Evolutionary conservation across 2,329 filamentous ascomycete species (phyloP), one percentile per base, ranked within the genome.

Genomic region (Emydomyces testavorans): DNA sequence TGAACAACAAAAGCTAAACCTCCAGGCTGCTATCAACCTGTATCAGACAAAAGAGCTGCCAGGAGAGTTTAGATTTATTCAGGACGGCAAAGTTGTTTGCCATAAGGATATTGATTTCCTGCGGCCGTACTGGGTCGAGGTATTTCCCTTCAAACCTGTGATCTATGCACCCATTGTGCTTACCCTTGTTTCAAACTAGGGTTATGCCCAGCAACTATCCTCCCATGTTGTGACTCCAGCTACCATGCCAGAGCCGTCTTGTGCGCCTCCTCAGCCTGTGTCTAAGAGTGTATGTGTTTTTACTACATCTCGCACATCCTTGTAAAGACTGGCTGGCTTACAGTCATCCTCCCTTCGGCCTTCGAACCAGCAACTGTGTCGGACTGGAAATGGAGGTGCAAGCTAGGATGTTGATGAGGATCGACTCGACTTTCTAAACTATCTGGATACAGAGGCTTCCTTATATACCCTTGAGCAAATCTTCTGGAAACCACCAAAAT

Each of bases 31-130:
- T 35, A 50, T 50, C 39, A 36, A 52, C 21, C 32, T 48, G 24
- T 52, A 50, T 45, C 32, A 50, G 29, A 20, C 20, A 50, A 46
- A 48, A 31, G 40, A 50, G 26, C 50, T 52, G 16, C 44, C 50
- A 48, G 48, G 47, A 46, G 34, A 10, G 3, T 39, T 50, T 31
- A 35, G 21, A 39, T 32, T 28, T 16, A 50, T 52, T 20, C 50
- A 52, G 31, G 48, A 50, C 26, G 48, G 42, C 39, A 52, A 50
- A 41, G 47, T 48, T 43, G 38, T 50, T 28, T n/a, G 18, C 15
- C 32, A 39, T 41, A 43, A 34, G 23, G 28, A 50, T 47, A 15
- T 50, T 42, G 38, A 50, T 50, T 39, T 48, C 28, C n/a, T n/a
- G 16, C 42, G 41, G 16, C 34, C 50, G n/a, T 52, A 20, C 16